Evolutionary conservation across 2,329 filamentous ascomycete species (phyloP).

Genomic region (Arthroderma sp.): DNA sequence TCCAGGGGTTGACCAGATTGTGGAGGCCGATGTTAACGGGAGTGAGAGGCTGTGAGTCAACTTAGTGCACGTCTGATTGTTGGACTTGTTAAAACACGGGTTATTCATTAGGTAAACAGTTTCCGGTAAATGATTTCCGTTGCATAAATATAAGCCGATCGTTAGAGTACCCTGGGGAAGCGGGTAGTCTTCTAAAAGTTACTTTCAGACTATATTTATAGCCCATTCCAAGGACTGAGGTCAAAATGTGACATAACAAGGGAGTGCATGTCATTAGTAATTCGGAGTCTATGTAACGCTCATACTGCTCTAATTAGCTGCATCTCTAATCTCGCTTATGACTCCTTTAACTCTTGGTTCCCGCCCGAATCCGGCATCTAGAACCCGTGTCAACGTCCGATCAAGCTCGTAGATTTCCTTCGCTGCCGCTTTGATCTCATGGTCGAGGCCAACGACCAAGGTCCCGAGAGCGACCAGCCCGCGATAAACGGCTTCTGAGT

Average conservation of each 20-base stretch:
- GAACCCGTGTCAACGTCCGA: slow-evolving; percentile 36
- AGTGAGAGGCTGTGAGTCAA: slow-evolving; percentile 24
- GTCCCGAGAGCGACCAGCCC: slow-evolving; percentile 75
- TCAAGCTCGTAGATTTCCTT: slow-evolving; percentile 46
- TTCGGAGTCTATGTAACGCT: not conserved
- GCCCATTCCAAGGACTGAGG: not conserved
- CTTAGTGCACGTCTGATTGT: not conserved
- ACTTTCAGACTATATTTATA: not conserved
- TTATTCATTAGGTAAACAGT: not conserved
- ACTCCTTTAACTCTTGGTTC: slow-evolving; percentile 51
- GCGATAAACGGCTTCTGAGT: slow-evolving; percentile 74
- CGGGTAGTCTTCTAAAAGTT: not conserved
- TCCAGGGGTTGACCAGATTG: slow-evolving; percentile 74
- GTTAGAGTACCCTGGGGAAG: not conserved
- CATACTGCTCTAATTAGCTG: slow-evolving; percentile 15
- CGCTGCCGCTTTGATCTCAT: slow-evolving; percentile 46
- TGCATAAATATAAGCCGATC: not conserved
- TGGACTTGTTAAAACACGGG: not conserved
- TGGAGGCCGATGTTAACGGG: slow-evolving; percentile 50
- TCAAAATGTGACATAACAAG: not conserved
- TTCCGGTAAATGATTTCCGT: not conserved
- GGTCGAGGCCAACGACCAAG: slow-evolving; percentile 48
- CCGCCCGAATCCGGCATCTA: slow-evolving; percentile 39
- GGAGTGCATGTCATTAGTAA: not conserved
- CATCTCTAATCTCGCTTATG: slow-evolving; percentile 46